A percentile compares a stretch with the other conserved stretches of the same genome.
phyloP scores from a whole-genome alignment of 805 yeast genomes.

The Diddensiella transvaalensis region DNA sequence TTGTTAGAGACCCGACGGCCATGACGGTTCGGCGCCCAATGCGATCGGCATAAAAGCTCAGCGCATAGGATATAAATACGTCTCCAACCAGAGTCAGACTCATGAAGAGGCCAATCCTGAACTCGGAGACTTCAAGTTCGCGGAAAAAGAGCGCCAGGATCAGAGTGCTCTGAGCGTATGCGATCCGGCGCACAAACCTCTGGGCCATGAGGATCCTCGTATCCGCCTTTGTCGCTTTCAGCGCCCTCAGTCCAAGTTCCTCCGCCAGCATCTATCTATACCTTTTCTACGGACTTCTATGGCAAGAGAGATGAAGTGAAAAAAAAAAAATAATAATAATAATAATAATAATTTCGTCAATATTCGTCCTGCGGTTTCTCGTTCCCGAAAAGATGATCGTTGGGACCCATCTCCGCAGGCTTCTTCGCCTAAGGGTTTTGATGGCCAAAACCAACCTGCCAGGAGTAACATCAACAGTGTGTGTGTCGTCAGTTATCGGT shows the following conservation, averaged over 20 bases:
- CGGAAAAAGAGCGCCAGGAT: conserved; percentile 66
- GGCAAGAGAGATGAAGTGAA: no score
- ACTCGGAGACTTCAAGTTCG: conserved; percentile 50
- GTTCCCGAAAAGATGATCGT: no score
- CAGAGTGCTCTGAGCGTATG: conserved; percentile 79
- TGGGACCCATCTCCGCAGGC: no score
- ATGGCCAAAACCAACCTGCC: no score
- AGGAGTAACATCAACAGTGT: no score
- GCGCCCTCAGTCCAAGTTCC: conserved; percentile 1
- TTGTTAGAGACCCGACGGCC: conserved; percentile 59
- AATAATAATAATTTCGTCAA: no score
- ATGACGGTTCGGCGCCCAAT: conserved; percentile 68
- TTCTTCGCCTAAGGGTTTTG: no score
- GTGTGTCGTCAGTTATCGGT: no score
- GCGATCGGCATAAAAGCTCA: conserved; percentile 74
- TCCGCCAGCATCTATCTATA: conserved; percentile 2
- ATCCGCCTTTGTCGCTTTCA: conserved; percentile 38
- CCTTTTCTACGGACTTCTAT: no score
- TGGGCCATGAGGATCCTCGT: conserved; percentile 63
- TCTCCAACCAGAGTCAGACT: conserved; percentile 78
- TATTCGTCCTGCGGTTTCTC: no score
- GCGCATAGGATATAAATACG: conserved; percentile 59
- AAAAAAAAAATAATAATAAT: no score
- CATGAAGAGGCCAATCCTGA: conserved; percentile 74
- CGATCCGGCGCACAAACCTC: conserved; percentile 64